A percentile compares a stretch with the other conserved stretches of the same genome.
These are phyloP conservation scores for Exophiala sp. DNA, from an alignment of 2,329 filamentous ascomycete species.

Conservation along the genomic window DNA sequence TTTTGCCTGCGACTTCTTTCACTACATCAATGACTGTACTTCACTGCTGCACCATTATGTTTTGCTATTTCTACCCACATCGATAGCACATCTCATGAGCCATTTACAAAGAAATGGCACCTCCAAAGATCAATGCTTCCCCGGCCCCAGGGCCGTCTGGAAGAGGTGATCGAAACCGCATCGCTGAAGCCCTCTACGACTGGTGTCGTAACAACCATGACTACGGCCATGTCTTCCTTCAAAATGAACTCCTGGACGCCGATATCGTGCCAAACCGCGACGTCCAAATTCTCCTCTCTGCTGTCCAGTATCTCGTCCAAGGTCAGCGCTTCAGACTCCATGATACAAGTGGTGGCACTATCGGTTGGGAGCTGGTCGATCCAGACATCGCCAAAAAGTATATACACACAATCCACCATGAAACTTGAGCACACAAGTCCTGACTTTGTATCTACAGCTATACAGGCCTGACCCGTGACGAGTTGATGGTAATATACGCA, in stretches of 20 bases:
- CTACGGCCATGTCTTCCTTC: constrained; percentile 44
- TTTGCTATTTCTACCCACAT: constrained; percentile 24
- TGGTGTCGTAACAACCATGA: constrained; percentile 40
- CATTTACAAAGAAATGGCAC: constrained; percentile 21
- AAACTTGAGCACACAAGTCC: constrained; percentile 5
- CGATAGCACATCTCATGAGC: constrained; percentile 24
- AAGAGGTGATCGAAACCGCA: constrained; percentile 29
- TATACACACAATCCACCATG: constrained; percentile 10
- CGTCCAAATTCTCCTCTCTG: constrained; percentile 41
- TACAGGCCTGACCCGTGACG: constrained; percentile 57
- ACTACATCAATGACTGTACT: constrained; percentile 6
- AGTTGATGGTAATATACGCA: constrained; percentile 76
- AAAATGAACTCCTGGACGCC: constrained; percentile 44
- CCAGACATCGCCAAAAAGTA: constrained; percentile 50
- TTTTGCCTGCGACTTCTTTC: neutral
- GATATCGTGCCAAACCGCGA: constrained; percentile 44
- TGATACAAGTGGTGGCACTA: constrained; percentile 37
- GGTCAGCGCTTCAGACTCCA: constrained; percentile 46
- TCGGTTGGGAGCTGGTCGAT: constrained; percentile 48
- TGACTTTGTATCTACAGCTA: constrained; percentile 28
- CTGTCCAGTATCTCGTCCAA: constrained; percentile 44
- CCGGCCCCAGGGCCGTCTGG: constrained; percentile 34
- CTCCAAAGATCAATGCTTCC: constrained; percentile 24
- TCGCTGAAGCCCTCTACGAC: constrained; percentile 45
- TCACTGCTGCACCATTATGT: constrained; percentile 24